Percentiles rank a stretch among this genome's conserved stretches.
These are phyloP conservation scores for Cystobasidium sp. DNA, from an alignment of 1,284 basidiomycete species.

Conservation along the genomic window DNA sequence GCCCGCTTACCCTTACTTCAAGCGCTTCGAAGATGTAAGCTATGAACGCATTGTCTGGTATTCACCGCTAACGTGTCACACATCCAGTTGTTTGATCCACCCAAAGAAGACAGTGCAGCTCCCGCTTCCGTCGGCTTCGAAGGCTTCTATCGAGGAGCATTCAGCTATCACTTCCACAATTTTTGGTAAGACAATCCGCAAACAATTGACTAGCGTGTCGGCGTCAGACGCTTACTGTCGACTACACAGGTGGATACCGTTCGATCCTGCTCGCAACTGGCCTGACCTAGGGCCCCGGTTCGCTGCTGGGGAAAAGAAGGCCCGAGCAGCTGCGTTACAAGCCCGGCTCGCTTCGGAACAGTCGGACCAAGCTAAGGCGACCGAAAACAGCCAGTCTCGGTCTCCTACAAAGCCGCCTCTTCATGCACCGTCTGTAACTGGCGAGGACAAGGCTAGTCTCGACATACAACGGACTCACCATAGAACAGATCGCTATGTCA, in stretches of 20 bases:
- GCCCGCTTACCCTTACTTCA: slow-evolving; percentile 82
- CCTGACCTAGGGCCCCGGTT: slow-evolving; percentile 86
- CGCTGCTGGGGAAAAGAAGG: slow-evolving; percentile 69
- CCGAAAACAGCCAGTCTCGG: slow-evolving; percentile 27
- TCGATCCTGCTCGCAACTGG: slow-evolving; percentile 84
- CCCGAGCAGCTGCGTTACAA: slow-evolving; percentile 57
- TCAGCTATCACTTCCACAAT: slow-evolving; percentile 85
- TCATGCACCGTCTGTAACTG: background rate
- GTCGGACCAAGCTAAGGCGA: background rate
- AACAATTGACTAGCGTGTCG: background rate
- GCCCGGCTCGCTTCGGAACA: slow-evolving; percentile 14
- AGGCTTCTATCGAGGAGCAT: slow-evolving; percentile 81
- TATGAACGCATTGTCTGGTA: background rate
- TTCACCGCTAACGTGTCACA: slow-evolving; percentile 31
- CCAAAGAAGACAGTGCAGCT: slow-evolving; percentile 68
- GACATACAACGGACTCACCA: slow-evolving; percentile 47
- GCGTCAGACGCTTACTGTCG: background rate
- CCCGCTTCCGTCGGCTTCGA: slow-evolving; percentile 78
- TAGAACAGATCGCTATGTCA: slow-evolving; percentile 45
- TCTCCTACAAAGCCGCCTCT: slow-evolving; percentile 45
- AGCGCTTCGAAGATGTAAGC: slow-evolving; percentile 64
- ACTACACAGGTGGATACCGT: slow-evolving; percentile 82
- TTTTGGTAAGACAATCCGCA: slow-evolving; percentile 56
- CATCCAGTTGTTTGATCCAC: slow-evolving; percentile 77
- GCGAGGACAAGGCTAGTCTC: slow-evolving; percentile 22